Percentiles rank a stretch among this genome's conserved stretches.
Evolutionary conservation across 441 rosid species (phyloP).

Genomic region (Mallotus japonicus): DNA sequence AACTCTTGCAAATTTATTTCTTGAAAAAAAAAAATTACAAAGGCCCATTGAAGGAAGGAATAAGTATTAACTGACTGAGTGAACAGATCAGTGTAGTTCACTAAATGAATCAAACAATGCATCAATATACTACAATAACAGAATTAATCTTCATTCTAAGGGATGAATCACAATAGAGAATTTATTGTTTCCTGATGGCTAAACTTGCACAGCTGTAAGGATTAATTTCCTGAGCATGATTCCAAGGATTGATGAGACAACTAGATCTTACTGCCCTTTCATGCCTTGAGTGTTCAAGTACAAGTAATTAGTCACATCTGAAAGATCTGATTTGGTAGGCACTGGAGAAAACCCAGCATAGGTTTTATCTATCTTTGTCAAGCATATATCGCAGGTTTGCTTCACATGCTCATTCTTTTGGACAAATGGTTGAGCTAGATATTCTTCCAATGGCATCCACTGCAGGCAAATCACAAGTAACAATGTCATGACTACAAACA

Average conservation of each 20-base stretch:
- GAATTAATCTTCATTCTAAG: not conserved
- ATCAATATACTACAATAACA: not conserved
- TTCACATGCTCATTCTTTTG: constrained; percentile 44
- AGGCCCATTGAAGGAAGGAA: too few species aligned
- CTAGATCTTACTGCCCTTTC: constrained; percentile 11
- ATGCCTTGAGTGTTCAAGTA: constrained; percentile 39
- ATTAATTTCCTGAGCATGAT: not conserved
- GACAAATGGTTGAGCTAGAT: constrained; percentile 50
- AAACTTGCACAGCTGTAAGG: not conserved
- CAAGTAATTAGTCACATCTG: constrained; percentile 33
- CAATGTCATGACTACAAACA: constrained; percentile 9
- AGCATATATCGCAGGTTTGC: constrained; percentile 45
- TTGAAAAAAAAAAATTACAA: too few species aligned
- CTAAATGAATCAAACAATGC: not conserved
- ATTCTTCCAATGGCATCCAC: constrained; percentile 90
- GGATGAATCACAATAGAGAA: not conserved
- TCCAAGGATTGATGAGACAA: not conserved
- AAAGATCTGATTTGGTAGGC: constrained; percentile 32
- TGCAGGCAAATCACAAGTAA: constrained; percentile 30
- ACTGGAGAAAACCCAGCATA: constrained; percentile 63
- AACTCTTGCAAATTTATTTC: too few species aligned
- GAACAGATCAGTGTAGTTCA: not conserved
- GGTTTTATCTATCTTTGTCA: constrained; percentile 43
- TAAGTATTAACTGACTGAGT: not conserved
- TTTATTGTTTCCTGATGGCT: not conserved